Evolutionary conservation across 2,329 filamentous ascomycete genomes (phyloP).

Genomic region (Penicillium sp.): DNA sequence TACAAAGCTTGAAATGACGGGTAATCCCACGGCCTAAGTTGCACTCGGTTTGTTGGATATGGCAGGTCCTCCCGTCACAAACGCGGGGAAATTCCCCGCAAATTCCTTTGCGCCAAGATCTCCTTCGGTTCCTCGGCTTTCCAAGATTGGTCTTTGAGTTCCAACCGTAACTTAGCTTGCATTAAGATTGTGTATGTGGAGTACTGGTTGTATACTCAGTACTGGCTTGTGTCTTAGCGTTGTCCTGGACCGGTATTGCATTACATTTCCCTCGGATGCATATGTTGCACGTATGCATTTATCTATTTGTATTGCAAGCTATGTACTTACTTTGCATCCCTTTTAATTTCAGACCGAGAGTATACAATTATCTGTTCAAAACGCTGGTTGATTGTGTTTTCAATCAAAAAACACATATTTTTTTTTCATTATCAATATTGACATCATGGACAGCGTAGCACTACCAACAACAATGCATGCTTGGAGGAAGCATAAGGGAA

Average conservation of each 20-base stretch:
- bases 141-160: no score
- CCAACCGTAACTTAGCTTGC: no score
- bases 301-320: no score
- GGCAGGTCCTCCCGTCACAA: not conserved
- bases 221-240: not conserved
- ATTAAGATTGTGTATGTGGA: no score
- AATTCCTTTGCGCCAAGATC: not conserved
- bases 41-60: no score
- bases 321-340: no score
- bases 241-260: not conserved
- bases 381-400: not conserved
- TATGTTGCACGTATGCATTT: no score
- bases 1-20: not conserved
- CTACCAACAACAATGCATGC: not conserved
- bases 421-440: not conserved
- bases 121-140: not conserved
- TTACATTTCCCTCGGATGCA: not conserved
- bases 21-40: no score
- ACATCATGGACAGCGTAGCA: not conserved
- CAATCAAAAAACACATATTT: not conserved
- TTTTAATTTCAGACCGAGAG: no score
- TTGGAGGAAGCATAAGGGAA: slow-evolving; percentile 2
- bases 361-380: no score
- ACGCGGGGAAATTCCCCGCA: not conserved
- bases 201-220: not conserved